These are phyloP conservation scores for Grifola frondosa DNA, from an alignment of 1,284 basidiomycete species.

Conservation along the genomic window DNA sequence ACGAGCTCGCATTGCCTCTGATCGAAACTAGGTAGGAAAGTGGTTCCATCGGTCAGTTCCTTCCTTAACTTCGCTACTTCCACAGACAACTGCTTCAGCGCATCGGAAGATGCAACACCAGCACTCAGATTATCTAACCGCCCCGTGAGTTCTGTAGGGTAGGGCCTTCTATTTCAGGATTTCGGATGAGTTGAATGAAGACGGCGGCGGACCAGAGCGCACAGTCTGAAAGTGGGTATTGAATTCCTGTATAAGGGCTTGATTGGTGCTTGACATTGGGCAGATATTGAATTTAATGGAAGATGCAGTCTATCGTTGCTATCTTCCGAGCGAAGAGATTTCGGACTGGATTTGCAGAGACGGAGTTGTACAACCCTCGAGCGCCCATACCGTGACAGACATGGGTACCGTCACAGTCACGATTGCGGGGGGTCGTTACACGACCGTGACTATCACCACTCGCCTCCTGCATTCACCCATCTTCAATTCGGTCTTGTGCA, in stretches of 20 bases:
- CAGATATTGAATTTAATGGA: not conserved
- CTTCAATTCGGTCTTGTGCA: too few species aligned
- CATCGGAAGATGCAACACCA: slow-evolving; percentile 9
- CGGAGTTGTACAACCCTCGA: too few species aligned
- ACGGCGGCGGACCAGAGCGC: slow-evolving; percentile 42
- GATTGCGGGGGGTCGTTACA: too few species aligned
- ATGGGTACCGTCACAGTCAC: slow-evolving; percentile 9
- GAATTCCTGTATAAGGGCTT: slow-evolving; percentile 46
- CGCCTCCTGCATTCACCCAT: too few species aligned
- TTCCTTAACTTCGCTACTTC: slow-evolving; percentile 52
- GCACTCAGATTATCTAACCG: slow-evolving; percentile 33
- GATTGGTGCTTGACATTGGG: slow-evolving; percentile 28
- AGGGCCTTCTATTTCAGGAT: slow-evolving; percentile 9
- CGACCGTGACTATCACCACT: too few species aligned
- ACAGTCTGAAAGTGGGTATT: slow-evolving; percentile 44
- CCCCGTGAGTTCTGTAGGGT: slow-evolving; percentile 39
- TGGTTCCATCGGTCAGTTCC: slow-evolving; percentile 57
- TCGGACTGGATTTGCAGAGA: not conserved
- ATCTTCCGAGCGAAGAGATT: not conserved
- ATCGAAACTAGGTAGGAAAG: slow-evolving; percentile 69
- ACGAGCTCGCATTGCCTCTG: slow-evolving; percentile 71
- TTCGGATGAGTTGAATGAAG: slow-evolving; percentile 7
- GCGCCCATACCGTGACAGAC: too few species aligned
- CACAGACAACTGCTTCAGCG: slow-evolving; percentile 22
- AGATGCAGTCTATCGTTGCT: not conserved